phyloP scores from a whole-genome alignment of 192 early-diverging fungal genomes.

The Coemansia furcata region DNA sequence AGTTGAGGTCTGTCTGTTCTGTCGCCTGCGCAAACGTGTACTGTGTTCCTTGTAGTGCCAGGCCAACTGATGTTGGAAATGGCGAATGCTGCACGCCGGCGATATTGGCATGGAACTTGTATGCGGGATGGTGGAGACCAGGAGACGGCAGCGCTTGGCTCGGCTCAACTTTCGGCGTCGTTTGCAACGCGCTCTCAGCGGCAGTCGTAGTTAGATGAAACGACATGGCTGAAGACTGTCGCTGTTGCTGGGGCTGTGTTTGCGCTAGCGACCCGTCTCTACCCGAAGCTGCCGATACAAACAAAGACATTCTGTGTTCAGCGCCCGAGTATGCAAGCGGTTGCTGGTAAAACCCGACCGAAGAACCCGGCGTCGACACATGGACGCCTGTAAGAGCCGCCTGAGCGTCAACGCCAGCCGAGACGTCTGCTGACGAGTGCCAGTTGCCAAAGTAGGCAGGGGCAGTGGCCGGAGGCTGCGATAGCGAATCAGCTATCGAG shows the following conservation, averaged over 20 bases:
- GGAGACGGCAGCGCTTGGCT: slow-evolving; percentile 6
- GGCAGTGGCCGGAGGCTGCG: neutral
- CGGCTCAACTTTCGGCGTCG: neutral
- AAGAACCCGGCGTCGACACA: slow-evolving; percentile 1
- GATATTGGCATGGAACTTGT: neutral
- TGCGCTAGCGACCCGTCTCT: neutral
- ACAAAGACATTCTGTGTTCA: slow-evolving; percentile 8
- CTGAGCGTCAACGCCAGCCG: neutral
- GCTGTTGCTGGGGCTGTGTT: neutral
- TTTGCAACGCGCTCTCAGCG: neutral
- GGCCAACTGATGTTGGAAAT: neutral
- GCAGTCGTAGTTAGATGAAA: slow-evolving; percentile 6
- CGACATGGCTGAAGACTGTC: neutral
- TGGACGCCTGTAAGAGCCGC: neutral
- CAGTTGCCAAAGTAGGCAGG: slow-evolving; percentile 6
- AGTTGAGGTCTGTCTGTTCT: neutral
- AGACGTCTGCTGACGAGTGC: neutral
- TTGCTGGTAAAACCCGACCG: slow-evolving; percentile 8
- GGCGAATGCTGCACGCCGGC: neutral
- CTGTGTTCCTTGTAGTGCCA: neutral
- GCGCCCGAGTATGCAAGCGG: slow-evolving; percentile 1
- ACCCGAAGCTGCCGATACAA: neutral
- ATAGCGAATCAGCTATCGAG: neutral
- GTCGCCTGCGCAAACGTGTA: neutral
- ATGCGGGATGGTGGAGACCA: neutral